These are phyloP conservation scores for Colletotrichum paranaense DNA, from an alignment of 2,329 filamentous ascomycete genomes.

Conservation along the genomic window DNA sequence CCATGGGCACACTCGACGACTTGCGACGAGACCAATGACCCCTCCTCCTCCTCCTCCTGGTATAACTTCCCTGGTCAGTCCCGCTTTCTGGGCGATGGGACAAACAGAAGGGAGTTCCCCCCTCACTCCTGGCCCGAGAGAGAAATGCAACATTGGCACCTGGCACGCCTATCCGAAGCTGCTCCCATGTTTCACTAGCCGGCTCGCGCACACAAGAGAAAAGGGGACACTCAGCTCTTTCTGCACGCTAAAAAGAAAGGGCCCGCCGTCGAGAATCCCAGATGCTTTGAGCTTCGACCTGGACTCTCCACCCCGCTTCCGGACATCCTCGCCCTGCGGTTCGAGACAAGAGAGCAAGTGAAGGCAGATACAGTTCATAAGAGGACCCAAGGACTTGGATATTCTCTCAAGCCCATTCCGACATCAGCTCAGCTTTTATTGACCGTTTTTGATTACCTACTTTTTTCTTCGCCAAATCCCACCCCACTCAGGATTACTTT, in stretches of 20 bases:
- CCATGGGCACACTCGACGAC: background rate
- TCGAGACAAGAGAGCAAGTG: slow-evolving; percentile 6
- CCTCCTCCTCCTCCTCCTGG: slow-evolving; percentile 15
- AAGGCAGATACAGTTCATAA: slow-evolving; percentile 13
- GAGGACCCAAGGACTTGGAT: background rate
- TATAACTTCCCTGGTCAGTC: slow-evolving; percentile 29
- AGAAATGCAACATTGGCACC: slow-evolving; percentile 29
- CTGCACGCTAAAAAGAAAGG: slow-evolving; percentile 36
- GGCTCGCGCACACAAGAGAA: slow-evolving; percentile 25
- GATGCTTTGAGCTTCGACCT: slow-evolving; percentile 33
- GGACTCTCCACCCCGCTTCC: slow-evolving; percentile 33
- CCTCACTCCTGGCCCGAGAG: slow-evolving; percentile 20
- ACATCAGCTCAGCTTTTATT: slow-evolving; percentile 10
- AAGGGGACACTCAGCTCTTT: slow-evolving; percentile 26
- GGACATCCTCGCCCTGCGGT: slow-evolving; percentile 19
- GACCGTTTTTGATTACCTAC: background rate
- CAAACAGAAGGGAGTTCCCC: background rate
- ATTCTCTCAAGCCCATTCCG: background rate
- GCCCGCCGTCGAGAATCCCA: slow-evolving; percentile 30
- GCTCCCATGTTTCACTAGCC: slow-evolving; percentile 34
- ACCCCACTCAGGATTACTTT: background rate
- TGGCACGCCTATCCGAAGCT: slow-evolving; percentile 8
- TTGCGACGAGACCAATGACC: slow-evolving; percentile 2
- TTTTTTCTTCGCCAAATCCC: background rate
- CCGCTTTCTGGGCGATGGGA: slow-evolving; percentile 13